These are phyloP conservation scores for Plantago elongata DNA, from an alignment of 257 asterid genomes.

Conservation along the genomic window DNA sequence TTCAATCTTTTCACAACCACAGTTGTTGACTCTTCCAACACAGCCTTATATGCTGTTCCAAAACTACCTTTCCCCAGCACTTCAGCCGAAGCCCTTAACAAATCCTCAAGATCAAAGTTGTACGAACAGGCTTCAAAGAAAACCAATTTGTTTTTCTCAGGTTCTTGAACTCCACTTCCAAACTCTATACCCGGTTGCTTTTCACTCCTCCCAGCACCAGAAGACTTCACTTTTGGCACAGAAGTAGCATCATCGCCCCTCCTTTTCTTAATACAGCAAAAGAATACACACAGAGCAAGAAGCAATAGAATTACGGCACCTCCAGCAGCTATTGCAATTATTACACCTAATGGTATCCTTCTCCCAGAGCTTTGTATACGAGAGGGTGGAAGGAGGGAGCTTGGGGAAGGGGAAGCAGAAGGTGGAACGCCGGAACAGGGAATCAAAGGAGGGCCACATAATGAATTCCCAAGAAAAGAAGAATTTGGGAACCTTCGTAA, in stretches of 20 bases:
- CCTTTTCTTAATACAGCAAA: conserved; percentile 56
- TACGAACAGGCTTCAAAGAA: conserved; percentile 90
- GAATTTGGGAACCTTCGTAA: conserved; percentile 41
- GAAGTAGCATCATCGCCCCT: conserved; percentile 26
- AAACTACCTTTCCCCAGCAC: conserved; percentile 92
- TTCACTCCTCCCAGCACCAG: conserved; percentile 40
- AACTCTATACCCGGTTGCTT: conserved; percentile 80
- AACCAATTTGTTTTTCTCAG: conserved; percentile 76
- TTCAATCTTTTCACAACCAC: conserved; percentile 91
- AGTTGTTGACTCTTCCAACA: conserved; percentile 82
- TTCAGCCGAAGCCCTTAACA: conserved; percentile 91
- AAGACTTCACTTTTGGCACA: conserved; percentile 52
- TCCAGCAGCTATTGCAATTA: conserved; percentile 83
- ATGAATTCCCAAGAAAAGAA: conserved; percentile 47
- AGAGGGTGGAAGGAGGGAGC: conserved; percentile 9
- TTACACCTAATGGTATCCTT: conserved; percentile 50
- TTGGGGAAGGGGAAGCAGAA: conserved; percentile 11
- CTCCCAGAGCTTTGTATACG: conserved; percentile 24
- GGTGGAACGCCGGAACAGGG: conserved; percentile 32
- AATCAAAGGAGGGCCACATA: conserved; percentile 49
- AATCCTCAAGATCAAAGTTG: conserved; percentile 92
- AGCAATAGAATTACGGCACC: conserved; percentile 55
- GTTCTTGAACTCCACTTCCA: conserved; percentile 89
- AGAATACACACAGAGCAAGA: conserved; percentile 34
- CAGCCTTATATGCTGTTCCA: conserved; percentile 93